phyloP scores from a whole-genome alignment of 2,329 filamentous ascomycete genomes.

The Pseudogymnoascus sp. region DNA sequence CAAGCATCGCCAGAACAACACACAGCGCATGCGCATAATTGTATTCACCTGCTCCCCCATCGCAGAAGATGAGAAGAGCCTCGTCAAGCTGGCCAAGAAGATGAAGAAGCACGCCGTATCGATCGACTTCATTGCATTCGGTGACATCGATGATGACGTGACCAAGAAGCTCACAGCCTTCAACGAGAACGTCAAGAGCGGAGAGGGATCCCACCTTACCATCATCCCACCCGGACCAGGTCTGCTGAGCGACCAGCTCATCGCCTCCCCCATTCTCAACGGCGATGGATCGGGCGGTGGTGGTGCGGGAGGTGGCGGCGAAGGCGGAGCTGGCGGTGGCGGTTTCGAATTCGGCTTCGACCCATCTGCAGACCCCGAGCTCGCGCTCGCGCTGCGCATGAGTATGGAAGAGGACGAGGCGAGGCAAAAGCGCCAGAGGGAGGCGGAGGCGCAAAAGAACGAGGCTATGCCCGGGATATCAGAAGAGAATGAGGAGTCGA shows the following conservation, averaged over 20 bases:
- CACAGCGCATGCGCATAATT: conserved; percentile 91
- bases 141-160: conserved; percentile 83
- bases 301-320: conserved; percentile 44
- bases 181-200: conserved; percentile 85
- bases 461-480: conserved; percentile 73
- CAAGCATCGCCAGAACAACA: conserved; percentile 97
- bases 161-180: conserved; percentile 91
- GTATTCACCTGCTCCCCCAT: conserved; percentile 94
- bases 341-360: conserved; percentile 87
- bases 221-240: conserved; percentile 86
- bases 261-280: conserved; percentile 81
- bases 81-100: conserved; percentile 86
- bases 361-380: conserved; percentile 82
- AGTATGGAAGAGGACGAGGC: conserved; percentile 98
- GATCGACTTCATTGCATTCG: conserved; percentile 92
- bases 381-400: conserved; percentile 91
- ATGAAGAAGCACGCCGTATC: conserved; percentile 98
- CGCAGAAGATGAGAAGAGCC: conserved; percentile 78
- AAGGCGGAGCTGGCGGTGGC: conserved; percentile 49
- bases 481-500: conserved; percentile 62
- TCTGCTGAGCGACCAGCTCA: conserved; percentile 84
- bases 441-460: conserved; percentile 60
- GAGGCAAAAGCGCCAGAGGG: conserved; percentile 74
- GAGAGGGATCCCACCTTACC: conserved; percentile 84
- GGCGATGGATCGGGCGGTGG: conserved; percentile 64